Conservation (phyloP, 192 early-diverging fungal species). For the Coemansia sp. region DNA sequence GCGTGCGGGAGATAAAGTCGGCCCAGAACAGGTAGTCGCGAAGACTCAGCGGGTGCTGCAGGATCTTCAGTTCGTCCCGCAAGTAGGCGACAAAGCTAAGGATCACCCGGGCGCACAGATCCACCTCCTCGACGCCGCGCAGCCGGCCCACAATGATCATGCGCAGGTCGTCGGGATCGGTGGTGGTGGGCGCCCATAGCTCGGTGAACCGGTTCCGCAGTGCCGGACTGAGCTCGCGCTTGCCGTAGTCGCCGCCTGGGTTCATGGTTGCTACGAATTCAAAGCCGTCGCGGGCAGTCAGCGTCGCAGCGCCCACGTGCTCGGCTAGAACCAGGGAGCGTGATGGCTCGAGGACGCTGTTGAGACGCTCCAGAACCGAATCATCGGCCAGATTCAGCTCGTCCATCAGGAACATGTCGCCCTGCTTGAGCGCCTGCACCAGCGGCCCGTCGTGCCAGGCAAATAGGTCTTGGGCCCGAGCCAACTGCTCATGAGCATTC, state of each 20-base stretch:
- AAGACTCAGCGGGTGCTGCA: conserved; percentile 59
- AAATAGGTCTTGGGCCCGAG: conserved; percentile 62
- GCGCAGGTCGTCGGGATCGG: conserved; percentile 67
- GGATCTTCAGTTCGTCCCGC: conserved; percentile 8
- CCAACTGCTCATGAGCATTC: conserved; percentile 17
- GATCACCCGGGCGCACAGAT: conserved; percentile 53
- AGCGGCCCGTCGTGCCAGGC: conserved; percentile 97
- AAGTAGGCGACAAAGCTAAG: conserved; percentile 83
- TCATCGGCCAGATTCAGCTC: conserved; percentile 99
- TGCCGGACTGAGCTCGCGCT: conserved; percentile 96
- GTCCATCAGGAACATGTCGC: conserved; percentile 88
- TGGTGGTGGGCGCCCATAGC: conserved; percentile 90
- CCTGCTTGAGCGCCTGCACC: conserved; percentile 79
- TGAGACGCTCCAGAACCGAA: conserved; percentile 94
- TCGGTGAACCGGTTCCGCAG: conserved; percentile 97
- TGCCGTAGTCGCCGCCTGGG: conserved; percentile 98
- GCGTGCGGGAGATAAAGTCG: conserved; percentile 64
- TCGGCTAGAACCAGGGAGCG: conserved; percentile 84
- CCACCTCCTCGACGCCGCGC: conserved; percentile 9
- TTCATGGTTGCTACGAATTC: conserved; percentile 98
- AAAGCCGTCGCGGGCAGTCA: conserved; percentile 66
- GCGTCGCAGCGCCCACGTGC: conserved; percentile 63
- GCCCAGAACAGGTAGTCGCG: conserved; percentile 94
- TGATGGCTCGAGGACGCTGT: conserved; percentile 86
- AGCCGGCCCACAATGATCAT: conserved; percentile 59